phyloP scores from a whole-genome alignment of 331 rosid species.

The Erythrophleum ivorense region DNA sequence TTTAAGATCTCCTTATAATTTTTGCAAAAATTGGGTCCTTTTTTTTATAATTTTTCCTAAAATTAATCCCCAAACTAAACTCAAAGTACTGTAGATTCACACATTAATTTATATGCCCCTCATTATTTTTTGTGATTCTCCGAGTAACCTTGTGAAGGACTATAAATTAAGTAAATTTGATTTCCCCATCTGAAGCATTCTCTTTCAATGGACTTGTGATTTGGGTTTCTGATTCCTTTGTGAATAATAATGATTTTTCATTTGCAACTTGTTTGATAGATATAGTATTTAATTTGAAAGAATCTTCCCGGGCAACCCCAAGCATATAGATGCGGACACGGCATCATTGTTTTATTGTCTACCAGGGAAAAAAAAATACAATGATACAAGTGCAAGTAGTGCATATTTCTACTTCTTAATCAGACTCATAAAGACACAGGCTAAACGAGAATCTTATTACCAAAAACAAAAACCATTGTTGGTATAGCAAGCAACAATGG shows the following conservation, averaged over 20 bases:
- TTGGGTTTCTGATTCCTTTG: neutral
- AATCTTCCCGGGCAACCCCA: neutral
- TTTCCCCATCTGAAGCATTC: neutral
- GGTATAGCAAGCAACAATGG: neutral
- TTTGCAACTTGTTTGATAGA: neutral
- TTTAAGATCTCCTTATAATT: too few relatives aligned
- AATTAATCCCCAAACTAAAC: neutral
- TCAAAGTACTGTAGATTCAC: constrained; percentile 7
- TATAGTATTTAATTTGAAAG: neutral
- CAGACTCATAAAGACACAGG: neutral
- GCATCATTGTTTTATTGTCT: neutral
- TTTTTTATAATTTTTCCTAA: too few relatives aligned
- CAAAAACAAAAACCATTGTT: neutral
- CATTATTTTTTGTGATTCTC: neutral
- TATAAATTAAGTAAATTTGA: neutral
- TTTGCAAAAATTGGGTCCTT: too few relatives aligned
- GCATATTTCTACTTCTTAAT: neutral
- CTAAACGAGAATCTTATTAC: neutral
- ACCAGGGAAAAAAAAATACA: neutral
- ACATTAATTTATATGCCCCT: neutral
- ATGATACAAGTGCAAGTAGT: neutral
- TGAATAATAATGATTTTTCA: neutral
- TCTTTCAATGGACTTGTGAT: neutral
- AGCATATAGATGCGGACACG: neutral
- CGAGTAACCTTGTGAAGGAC: neutral